Evolutionary conservation across 202 grass and related monocot species (phyloP), one percentile per base, ranked within the genome.

Genomic region (Zoysia matrella): DNA sequence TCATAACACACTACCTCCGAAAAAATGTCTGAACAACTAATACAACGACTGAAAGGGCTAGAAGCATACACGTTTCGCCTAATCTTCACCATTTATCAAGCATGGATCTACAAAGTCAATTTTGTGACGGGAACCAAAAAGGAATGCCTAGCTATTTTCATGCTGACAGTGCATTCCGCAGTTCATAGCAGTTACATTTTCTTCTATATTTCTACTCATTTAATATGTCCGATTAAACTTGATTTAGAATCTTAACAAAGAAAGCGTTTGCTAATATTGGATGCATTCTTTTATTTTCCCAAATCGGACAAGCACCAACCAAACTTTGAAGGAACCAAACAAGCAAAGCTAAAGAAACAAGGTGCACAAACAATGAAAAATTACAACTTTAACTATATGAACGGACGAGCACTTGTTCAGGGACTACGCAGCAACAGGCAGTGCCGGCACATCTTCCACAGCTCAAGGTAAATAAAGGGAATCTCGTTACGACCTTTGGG

Each of bases 401-500:
- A 65, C 48, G 52, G 9, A 39, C 47, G 48, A 72, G 57, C 72
- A 42, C 9, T 56, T 4, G 67, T 58, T 12, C 47, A 15, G 11
- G 36, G 41, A 50, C 41, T 58, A n/a, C 55, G 22, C 22, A 16
- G 6, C 12, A 56, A 52, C n/a, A 77, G 56, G 72, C 52, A 39
- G 43, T 14, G 22, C 12, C 51, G 12, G 48, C 45, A 47, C 46
- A 62, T 54, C n/a, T 55, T 71, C 11, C 18, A 47, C 1, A 63
- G 73, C 53, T 45, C 48, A 69, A 30, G 73, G 3, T 2, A 51
- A n/a, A 41, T 10, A 8, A 47, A 52, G 1, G 72, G 47, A 79
- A 82, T 62, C 47, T 63, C 63, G 10, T 55, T 56, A 86, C 16
- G 39, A 94, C 92, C 92, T 94, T 89, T 94, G 85, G 92, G 92